A percentile compares a stretch with the other conserved stretches of the same genome.
These are phyloP conservation scores for Rhododendron ferrugineum DNA, from an alignment of 148 eudicot genomes.

Conservation along the genomic window DNA sequence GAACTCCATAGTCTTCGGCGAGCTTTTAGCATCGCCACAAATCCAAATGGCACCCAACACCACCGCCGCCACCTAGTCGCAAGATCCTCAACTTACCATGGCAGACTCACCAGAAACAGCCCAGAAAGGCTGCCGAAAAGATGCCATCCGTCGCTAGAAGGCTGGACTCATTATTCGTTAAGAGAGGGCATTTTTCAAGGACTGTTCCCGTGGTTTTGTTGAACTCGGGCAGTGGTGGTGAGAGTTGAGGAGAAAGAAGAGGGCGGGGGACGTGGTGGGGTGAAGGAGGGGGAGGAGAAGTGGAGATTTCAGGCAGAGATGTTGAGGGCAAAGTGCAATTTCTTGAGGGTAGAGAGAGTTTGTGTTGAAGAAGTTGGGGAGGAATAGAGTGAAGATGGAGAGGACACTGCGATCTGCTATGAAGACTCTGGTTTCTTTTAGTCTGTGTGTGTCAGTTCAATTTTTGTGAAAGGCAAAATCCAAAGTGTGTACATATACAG, in stretches of 20 bases:
- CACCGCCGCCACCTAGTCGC: conserved; percentile 17
- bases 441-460: too few species aligned
- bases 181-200: conserved; percentile 15
- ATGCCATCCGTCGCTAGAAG: not conserved
- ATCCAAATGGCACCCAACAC: too few species aligned
- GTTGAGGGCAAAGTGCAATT: conserved; percentile 70
- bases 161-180: conserved; percentile 22
- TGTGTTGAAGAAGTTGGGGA: conserved; percentile 51
- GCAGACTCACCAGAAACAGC: conserved; percentile 38
- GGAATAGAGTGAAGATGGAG: conserved; percentile 38
- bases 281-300: conserved; percentile 36
- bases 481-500: too few species aligned
- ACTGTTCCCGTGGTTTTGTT: conserved; percentile 36
- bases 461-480: too few species aligned
- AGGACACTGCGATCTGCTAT: not conserved
- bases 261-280: not conserved
- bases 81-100: conserved; percentile 70
- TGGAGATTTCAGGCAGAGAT: conserved; percentile 82
- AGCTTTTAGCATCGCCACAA: too few species aligned
- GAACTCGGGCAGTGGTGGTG: conserved; percentile 17
- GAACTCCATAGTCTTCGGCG: too few species aligned
- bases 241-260: conserved; percentile 24
- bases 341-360: conserved; percentile 35
- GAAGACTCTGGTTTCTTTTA: not conserved
- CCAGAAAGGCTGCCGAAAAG: conserved; percentile 16